These are phyloP conservation scores for Oxyria digyna DNA, from an alignment of 148 eudicot species.

Conservation along the genomic window DNA sequence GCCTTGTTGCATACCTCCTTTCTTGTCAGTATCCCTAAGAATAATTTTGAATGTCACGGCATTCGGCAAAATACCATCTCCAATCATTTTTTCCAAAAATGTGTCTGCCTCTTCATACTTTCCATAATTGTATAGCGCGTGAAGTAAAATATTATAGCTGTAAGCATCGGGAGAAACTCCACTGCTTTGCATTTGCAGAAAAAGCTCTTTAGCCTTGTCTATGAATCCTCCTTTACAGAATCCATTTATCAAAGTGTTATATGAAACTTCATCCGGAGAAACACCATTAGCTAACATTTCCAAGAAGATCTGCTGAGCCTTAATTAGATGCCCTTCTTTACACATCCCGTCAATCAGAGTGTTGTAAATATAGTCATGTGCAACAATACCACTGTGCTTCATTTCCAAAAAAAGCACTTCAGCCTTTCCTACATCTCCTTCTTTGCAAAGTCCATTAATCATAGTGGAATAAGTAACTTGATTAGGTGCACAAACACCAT, in stretches of 20 bases:
- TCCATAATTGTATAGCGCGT: background rate
- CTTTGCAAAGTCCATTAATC: slow-evolving; percentile 14
- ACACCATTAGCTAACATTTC: background rate
- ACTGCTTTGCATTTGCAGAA: background rate
- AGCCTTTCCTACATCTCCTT: slow-evolving; percentile 16
- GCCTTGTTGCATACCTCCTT: background rate
- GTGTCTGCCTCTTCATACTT: background rate
- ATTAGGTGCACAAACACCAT: background rate
- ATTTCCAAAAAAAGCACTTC: background rate
- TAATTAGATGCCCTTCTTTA: slow-evolving; percentile 3
- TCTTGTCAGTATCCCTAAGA: background rate
- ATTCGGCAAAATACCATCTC: background rate
- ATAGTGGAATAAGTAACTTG: slow-evolving; percentile 14
- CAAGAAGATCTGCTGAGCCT: slow-evolving; percentile 10
- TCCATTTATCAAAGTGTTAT: slow-evolving; percentile 3
- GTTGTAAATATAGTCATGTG: slow-evolving; percentile 15
- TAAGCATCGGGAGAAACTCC: background rate
- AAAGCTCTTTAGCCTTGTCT: background rate
- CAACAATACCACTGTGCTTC: background rate
- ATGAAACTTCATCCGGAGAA: background rate
- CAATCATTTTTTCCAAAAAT: background rate
- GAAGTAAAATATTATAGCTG: background rate
- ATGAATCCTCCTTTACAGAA: background rate
- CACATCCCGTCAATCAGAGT: slow-evolving; percentile 19
- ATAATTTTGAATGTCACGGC: background rate